Evolutionary conservation across 169 alveolate genomes (phyloP), one percentile per base, ranked within the genome.

Genomic region (Eimeria sp.): DNA sequence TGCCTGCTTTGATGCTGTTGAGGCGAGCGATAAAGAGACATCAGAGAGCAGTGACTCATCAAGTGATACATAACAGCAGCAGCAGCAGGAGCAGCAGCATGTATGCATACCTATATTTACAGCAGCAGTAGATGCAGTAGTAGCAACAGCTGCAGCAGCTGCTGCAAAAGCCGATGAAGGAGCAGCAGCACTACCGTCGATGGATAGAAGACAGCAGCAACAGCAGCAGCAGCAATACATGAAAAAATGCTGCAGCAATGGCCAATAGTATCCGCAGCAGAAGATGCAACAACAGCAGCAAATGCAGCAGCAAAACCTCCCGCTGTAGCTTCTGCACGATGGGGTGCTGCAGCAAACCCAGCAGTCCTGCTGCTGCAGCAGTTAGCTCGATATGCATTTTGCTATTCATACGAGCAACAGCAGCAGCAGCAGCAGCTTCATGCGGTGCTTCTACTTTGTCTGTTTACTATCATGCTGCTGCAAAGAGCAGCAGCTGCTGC

Each of bases 41-140:
- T 75, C 86, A n/a, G 86, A 75, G 14, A 75, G 86, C 86, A 75
- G 86, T 25, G 86, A 75, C 18, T 27, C 86, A 6, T 75, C 86
- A n/a, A 27, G 34, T 10, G 86, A 75, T 49, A n/a, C 84, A 16
- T 30, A 73, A 4, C 76, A 16, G 76, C 76, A 16, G 76, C 76
- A 16, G 76, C 76, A n/a, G 27, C 76, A 20, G 13, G 76, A 20
- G 40, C 40, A 34, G 40, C 40, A 34, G 40, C 40, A 34, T 34
- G 40, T 34, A 1, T 34, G 40, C 40, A 34, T 34, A 34, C 40
- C 40, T 34, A 34, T 34, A 34, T 34, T 1, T 34, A 34, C 40
- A 34, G 40, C 40, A 34, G 40, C 40, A 34, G 40, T 34, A 34
- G 40, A 34, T 34, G 2, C 40, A 34, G 40, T 34, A 34, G 40